phyloP scores from a whole-genome alignment of 2,329 filamentous ascomycete genomes.

The Hysterium pulicare region DNA sequence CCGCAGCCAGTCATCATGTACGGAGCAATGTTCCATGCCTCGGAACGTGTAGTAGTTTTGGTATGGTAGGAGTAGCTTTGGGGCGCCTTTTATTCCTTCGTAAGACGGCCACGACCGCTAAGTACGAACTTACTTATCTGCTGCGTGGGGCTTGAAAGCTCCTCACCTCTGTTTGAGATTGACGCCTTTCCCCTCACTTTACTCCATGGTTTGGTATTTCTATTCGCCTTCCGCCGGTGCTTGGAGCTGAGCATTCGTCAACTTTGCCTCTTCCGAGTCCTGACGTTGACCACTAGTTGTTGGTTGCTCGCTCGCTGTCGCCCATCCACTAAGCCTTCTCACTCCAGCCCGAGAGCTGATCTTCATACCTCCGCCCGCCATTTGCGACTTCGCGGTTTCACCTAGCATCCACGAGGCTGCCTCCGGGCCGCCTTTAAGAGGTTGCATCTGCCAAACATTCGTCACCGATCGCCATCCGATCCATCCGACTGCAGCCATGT shows the following conservation, averaged over 20 bases:
- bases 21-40: too few relatives aligned
- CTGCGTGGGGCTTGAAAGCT: too few relatives aligned
- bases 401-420: not conserved
- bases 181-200: too few relatives aligned
- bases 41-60: too few relatives aligned
- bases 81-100: too few relatives aligned
- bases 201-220: not conserved
- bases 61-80: too few relatives aligned
- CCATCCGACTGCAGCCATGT: not conserved
- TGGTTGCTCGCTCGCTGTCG: not conserved
- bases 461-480: constrained; percentile 2
- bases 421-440: not conserved
- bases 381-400: not conserved
- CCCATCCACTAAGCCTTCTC: not conserved
- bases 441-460: not conserved
- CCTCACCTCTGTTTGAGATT: too few relatives aligned
- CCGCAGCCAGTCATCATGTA: too few relatives aligned
- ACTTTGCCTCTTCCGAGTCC: constrained; percentile 2
- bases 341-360: not conserved
- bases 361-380: constrained; percentile 2
- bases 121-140: too few relatives aligned
- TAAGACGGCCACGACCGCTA: too few relatives aligned
- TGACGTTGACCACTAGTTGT: constrained; percentile 4
- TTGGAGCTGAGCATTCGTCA: not conserved
- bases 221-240: constrained; percentile 1